Evolutionary conservation across 2,329 filamentous ascomycete genomes (phyloP).

Genomic region (Penicillium vulpinum): DNA sequence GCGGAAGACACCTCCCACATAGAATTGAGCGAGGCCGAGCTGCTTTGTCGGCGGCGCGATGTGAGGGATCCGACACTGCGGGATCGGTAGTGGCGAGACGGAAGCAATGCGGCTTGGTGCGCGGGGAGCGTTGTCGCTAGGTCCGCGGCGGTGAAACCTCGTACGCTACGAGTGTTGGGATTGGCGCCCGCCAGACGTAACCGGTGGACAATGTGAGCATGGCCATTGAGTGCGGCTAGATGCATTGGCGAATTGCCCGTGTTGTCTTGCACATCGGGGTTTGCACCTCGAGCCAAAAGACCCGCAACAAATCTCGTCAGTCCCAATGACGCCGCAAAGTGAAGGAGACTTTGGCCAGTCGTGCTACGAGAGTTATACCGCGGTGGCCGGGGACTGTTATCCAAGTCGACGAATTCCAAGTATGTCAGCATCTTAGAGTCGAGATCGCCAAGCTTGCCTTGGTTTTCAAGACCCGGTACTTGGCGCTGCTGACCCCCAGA

Average conservation of each 20-base stretch:
- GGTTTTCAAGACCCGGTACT: conserved; percentile 44
- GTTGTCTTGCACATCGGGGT: conserved; percentile 71
- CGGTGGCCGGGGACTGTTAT: conserved; percentile 68
- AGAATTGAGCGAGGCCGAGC: conserved; percentile 65
- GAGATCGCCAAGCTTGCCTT: conserved; percentile 53
- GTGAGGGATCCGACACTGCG: conserved; percentile 62
- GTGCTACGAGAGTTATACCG: conserved; percentile 64
- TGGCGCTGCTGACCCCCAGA: conserved; percentile 49
- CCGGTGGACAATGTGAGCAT: conserved; percentile 72
- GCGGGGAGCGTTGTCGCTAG: conserved; percentile 67
- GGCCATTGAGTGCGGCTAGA: conserved; percentile 73
- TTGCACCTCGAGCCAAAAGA: conserved; percentile 74
- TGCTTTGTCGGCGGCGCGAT: conserved; percentile 59
- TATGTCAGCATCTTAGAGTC: conserved; percentile 70
- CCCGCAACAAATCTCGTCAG: conserved; percentile 74
- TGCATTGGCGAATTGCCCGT: conserved; percentile 82
- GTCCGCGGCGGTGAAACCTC: conserved; percentile 70
- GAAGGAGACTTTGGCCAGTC: conserved; percentile 78
- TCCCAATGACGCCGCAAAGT: conserved; percentile 73
- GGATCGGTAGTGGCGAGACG: conserved; percentile 64
- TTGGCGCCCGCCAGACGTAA: conserved; percentile 74
- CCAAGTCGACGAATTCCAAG: conserved; percentile 75
- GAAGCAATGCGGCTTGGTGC: conserved; percentile 62
- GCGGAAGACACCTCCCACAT: conserved; percentile 61
- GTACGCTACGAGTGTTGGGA: conserved; percentile 66